These are phyloP conservation scores for Coemansia sp. DNA, from an alignment of 192 early-diverging fungal genomes.

Conservation along the genomic window DNA sequence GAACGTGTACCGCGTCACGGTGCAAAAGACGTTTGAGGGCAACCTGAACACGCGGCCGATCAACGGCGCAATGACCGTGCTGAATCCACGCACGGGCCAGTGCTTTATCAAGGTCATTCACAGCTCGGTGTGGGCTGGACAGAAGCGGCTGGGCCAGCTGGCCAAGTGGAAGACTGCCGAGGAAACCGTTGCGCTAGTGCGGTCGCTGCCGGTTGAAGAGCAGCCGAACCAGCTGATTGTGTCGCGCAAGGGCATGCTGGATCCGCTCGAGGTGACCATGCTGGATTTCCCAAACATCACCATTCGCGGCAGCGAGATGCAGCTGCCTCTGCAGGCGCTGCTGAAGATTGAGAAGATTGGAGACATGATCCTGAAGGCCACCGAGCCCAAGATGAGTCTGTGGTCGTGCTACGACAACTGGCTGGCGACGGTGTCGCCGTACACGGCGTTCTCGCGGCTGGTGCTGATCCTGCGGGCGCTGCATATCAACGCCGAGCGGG, in stretches of 20 bases:
- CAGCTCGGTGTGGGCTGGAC: conserved; percentile 98
- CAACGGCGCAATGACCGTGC: conserved; percentile 98
- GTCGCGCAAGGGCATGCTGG: conserved; percentile 98
- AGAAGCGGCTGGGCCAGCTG: conserved; percentile 98
- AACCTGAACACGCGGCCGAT: conserved; percentile 98
- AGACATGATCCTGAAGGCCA: conserved; percentile 96
- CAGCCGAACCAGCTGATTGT: conserved; percentile 99
- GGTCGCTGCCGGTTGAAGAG: conserved; percentile 97
- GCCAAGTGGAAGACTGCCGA: conserved; percentile 99
- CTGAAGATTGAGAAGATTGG: conserved; percentile 99
- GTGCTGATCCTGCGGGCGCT: conserved; percentile 94
- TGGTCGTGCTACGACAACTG: conserved; percentile 96
- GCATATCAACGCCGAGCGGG: conserved; percentile 97
- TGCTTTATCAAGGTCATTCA: conserved; percentile 99
- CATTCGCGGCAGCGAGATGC: conserved; percentile 96
- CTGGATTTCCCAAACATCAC: conserved; percentile 99
- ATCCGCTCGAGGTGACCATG: conserved; percentile 86
- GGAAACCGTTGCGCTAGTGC: conserved; percentile 98
- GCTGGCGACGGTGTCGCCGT: conserved; percentile 89
- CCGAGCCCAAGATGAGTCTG: conserved; percentile 93
- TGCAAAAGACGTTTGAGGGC: conserved; percentile 99
- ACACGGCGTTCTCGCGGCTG: conserved; percentile 97
- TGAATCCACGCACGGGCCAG: conserved; percentile 98
- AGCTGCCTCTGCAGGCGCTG: conserved; percentile 96
- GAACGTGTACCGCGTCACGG: conserved; percentile 98